These are phyloP conservation scores for Pleurotus giganteus DNA, from an alignment of 768 basidiomycete species.

Conservation along the genomic window DNA sequence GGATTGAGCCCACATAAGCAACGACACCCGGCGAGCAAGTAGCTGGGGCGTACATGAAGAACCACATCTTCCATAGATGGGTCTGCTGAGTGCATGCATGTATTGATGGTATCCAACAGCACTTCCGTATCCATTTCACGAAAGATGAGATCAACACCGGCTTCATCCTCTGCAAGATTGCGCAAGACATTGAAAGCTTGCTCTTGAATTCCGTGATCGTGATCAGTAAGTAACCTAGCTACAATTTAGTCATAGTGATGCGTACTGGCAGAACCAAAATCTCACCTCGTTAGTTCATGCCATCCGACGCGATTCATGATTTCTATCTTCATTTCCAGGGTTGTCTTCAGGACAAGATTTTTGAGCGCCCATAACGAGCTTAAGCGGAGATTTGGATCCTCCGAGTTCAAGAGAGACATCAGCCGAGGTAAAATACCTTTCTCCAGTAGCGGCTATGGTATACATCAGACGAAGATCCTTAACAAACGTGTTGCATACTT, in stretches of 20 bases:
- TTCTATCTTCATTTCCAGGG: slow-evolving; percentile 54
- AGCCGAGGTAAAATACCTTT: slow-evolving; percentile 67
- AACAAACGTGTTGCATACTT: slow-evolving; percentile 24
- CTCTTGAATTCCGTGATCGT: slow-evolving; percentile 58
- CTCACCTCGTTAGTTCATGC: slow-evolving; percentile 55
- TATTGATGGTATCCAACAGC: slow-evolving; percentile 44
- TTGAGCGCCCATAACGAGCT: slow-evolving; percentile 87
- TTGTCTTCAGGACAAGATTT: slow-evolving; percentile 71
- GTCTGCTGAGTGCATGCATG: slow-evolving; percentile 47
- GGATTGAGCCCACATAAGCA: background rate
- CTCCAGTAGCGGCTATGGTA: slow-evolving; percentile 58
- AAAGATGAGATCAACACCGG: slow-evolving; percentile 63
- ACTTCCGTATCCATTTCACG: slow-evolving; percentile 45
- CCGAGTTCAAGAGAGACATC: slow-evolving; percentile 50
- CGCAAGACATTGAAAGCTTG: slow-evolving; percentile 67
- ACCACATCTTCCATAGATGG: slow-evolving; percentile 42
- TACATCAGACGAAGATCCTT: slow-evolving; percentile 3
- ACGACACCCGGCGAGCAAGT: slow-evolving; percentile 7
- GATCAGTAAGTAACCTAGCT: slow-evolving; percentile 51
- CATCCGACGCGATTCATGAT: slow-evolving; percentile 75
- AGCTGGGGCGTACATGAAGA: slow-evolving; percentile 38
- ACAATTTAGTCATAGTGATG: background rate
- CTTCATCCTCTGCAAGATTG: slow-evolving; percentile 65
- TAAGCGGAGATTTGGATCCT: slow-evolving; percentile 55
- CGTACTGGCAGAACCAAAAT: slow-evolving; percentile 4